Evolutionary conservation across 2,329 filamentous ascomycete species (phyloP).

Genomic region (Ceratocystis cubensis): DNA sequence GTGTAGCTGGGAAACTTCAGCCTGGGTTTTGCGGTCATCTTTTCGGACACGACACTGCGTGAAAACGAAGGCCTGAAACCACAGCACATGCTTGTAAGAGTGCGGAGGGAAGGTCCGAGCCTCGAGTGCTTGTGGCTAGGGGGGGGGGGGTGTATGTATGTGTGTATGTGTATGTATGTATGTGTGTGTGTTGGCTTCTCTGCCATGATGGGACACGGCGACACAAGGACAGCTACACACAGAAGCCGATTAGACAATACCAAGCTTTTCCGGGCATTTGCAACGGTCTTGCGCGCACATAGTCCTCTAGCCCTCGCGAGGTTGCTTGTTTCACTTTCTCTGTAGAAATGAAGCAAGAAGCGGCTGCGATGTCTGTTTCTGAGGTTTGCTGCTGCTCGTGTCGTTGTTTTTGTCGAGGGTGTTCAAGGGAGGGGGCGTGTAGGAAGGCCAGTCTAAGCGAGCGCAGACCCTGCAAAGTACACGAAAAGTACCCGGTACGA

Average conservation of each 20-base stretch:
- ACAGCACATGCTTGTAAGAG: too few species aligned
- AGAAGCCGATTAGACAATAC: background rate
- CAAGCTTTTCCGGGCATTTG: background rate
- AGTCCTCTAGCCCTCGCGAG: background rate
- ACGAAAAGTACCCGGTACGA: constrained; percentile 16
- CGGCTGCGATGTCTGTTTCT: background rate
- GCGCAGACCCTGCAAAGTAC: constrained; percentile 6
- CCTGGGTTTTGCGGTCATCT: too few species aligned
- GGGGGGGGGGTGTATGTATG: too few species aligned
- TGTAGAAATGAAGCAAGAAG: background rate
- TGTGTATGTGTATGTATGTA: too few species aligned
- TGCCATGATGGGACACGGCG: too few species aligned
- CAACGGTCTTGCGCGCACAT: background rate
- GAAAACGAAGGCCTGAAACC: too few species aligned
- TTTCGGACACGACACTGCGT: too few species aligned
- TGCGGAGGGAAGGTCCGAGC: too few species aligned
- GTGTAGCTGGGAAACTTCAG: too few species aligned
- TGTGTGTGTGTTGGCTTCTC: too few species aligned
- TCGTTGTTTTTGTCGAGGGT: background rate
- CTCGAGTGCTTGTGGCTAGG: too few species aligned
- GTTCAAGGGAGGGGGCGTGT: background rate
- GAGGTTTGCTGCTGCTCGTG: background rate
- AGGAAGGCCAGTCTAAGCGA: background rate
- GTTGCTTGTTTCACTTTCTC: background rate
- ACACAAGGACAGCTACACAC: too few species aligned